Evolutionary conservation across 169 alveolate genomes (phyloP).

Genomic region (Toxoplasma gondii): DNA sequence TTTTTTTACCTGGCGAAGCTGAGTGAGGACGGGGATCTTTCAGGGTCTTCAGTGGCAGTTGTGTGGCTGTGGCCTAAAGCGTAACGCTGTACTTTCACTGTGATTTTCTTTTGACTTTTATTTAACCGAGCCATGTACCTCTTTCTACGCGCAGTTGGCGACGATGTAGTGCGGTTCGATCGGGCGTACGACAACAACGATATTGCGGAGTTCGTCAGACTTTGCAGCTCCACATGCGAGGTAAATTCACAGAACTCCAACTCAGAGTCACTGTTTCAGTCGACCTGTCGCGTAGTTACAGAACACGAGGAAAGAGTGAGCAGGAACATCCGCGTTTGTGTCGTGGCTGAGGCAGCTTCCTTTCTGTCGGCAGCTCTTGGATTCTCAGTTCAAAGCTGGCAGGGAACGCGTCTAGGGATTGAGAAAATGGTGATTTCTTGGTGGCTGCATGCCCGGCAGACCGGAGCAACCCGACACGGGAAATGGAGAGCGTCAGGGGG

Average conservation of each 20-base stretch:
- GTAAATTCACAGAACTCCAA: conserved; percentile 16
- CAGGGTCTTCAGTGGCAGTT: too few relatives aligned
- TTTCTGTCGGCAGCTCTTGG: neutral
- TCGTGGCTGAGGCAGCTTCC: neutral
- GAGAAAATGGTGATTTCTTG: too few relatives aligned
- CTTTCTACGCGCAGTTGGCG: conserved; percentile 67
- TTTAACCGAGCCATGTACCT: too few relatives aligned
- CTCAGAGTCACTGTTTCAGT: neutral
- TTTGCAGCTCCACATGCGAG: conserved; percentile 81
- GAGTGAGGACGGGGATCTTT: too few relatives aligned
- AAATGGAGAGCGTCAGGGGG: too few relatives aligned
- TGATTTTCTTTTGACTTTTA: too few relatives aligned
- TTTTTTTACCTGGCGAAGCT: too few relatives aligned
- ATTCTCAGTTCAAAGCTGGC: neutral
- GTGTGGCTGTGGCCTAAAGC: too few relatives aligned
- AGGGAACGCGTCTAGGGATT: too few relatives aligned
- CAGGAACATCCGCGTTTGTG: neutral
- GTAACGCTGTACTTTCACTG: too few relatives aligned
- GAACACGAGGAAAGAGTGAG: neutral
- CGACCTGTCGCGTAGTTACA: neutral
- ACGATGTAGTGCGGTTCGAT: conserved; percentile 85
- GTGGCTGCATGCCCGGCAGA: too few relatives aligned
- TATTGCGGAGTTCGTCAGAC: conserved; percentile 81
- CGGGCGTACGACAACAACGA: conserved; percentile 86
- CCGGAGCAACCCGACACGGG: too few relatives aligned